Base-by-base conservation (phyloP, 2,329 filamentous ascomycete genomes). In the Colletotrichum sp. region DNA sequence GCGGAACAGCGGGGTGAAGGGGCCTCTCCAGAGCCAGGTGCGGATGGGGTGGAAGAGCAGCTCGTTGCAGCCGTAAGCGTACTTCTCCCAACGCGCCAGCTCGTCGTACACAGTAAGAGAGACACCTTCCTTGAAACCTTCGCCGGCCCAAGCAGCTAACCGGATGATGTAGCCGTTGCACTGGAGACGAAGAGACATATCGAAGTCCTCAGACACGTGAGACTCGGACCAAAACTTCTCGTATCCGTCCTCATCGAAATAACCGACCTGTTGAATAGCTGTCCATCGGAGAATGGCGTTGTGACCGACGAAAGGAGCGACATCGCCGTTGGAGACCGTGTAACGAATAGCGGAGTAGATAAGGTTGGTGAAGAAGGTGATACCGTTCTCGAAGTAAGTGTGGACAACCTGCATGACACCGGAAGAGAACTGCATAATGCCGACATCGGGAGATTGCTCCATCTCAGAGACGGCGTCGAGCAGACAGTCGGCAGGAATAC, bases 41-140 rank as follows among this genome's bases (percentile, higher is more conserved):
- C 91, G 90, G 76, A 96, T 87, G 5, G 95, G 95, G 81, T 96
- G 90, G 87, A 97, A 96, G 73, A 96, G 89, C 73, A 96, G 88
- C 86, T 96, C 95, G 83, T 94, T 95, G 85, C 95, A 96, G 49
- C 95, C 94, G 80, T 95, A 96, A 5, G 95, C 95, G 82, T 96
- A 96, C 85, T 96, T 96, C 82, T 96, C 95, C 95, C 95, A 96
- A 73, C 95, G 93, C 3, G 94, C 93, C 76, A 96, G 88, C 84
- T 96, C 95, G 84, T 96, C 95, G 82, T 96, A 96, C 12, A 96
- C 94, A 1, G 95, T 96, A 72, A 96, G 87, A 2, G 95, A 96
- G 70, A 96, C 95, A 78, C 95, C 95, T 83, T 96, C 95, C 82
- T 95, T 93, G 88, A 95, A 96, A 65, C 92, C 94, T n/a, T 93